Evolutionary conservation across 75 land plant species (phyloP), one percentile per base, ranked within the genome.

Genomic region (Cryptomeria japonica): DNA sequence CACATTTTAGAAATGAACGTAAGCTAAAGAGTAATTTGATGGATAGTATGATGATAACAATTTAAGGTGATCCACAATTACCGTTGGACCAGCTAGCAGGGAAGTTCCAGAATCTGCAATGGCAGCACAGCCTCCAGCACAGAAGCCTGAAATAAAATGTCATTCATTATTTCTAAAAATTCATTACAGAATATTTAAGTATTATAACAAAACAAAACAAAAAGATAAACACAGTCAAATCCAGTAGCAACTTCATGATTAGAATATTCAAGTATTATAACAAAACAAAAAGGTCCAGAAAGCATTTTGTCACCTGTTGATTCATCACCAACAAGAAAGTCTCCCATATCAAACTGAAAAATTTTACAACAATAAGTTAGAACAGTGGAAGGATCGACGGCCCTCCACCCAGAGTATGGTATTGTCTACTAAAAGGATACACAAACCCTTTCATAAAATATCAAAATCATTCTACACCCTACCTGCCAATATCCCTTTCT

Each of bases 401-500:
- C 39, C 18, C 22, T 12, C 39, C 19, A 75, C 72, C 76, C 84
- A 42, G 1, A 28, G 38, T 18, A 56, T 16, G 32, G n/a, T n/a
- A n/a, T n/a, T n/a, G 16, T 80, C 28, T 42, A 42, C 31, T 42
- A 41, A 6, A 4, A 39, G 28, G 9, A 41, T 25, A 34, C 37
- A 34, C 1, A 3, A 34, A 82, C 1, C 16, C 14, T 72, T 14
- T 14, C 37, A 34, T 75, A 22, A 7, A 64, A 64, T 7, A 64
- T 64, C 70, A 64, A 64, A 61, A 64, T 75, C 14, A 39, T 18
- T 82, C 36, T 32, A 61, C 82, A 15, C 32, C 80, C 8, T 41
- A 96, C 96, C 94, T 97, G 96, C 98, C 98, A 97, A 58, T 96
- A 97, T 2, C 99, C 98, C 82, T 94, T 93, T 77, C 91, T 70